These are phyloP conservation scores for Pseudomassariella vexata DNA, from an alignment of 2,329 filamentous ascomycete genomes.

Conservation along the genomic window DNA sequence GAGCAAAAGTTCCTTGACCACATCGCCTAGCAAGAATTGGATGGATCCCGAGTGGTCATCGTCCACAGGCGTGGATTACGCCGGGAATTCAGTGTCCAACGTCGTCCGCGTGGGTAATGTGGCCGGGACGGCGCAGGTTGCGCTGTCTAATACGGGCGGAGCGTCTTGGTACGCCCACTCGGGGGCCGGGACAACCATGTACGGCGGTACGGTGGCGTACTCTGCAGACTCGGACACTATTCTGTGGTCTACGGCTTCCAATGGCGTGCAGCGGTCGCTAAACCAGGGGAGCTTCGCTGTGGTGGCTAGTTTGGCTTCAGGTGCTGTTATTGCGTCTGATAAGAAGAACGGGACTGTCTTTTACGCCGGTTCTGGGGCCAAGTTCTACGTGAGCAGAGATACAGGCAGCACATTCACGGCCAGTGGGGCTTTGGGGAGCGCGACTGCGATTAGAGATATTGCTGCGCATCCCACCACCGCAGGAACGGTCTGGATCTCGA, in stretches of 20 bases:
- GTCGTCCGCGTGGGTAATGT: conserved; percentile 45
- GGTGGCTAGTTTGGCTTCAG: conserved; percentile 37
- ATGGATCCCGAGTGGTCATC: conserved; percentile 40
- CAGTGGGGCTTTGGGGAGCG: conserved; percentile 30
- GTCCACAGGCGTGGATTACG: conserved; percentile 41
- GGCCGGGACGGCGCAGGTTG: conserved; percentile 36
- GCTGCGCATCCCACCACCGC: conserved; percentile 49
- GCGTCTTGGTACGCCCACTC: conserved; percentile 39
- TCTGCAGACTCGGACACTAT: conserved; percentile 45
- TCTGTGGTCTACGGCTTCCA: conserved; percentile 37
- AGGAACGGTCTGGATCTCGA: conserved; percentile 56
- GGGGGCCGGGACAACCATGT: conserved; percentile 37
- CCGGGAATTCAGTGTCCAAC: conserved; percentile 37
- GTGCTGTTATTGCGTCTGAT: conserved; percentile 46
- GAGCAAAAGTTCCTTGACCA: conserved; percentile 29
- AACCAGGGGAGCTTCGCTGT: conserved; percentile 35
- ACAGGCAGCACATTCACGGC: conserved; percentile 38
- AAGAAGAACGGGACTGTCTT: conserved; percentile 47
- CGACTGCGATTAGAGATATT: conserved; percentile 45
- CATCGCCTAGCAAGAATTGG: conserved; percentile 38
- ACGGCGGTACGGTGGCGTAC: conserved; percentile 41
- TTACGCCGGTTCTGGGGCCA: conserved; percentile 40
- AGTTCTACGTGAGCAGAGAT: conserved; percentile 47
- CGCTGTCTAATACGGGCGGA: conserved; percentile 45
- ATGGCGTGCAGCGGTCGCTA: conserved; percentile 36